Conservation (phyloP, 345 rosid genomes). For the Cardamine resedifolia region DNA sequence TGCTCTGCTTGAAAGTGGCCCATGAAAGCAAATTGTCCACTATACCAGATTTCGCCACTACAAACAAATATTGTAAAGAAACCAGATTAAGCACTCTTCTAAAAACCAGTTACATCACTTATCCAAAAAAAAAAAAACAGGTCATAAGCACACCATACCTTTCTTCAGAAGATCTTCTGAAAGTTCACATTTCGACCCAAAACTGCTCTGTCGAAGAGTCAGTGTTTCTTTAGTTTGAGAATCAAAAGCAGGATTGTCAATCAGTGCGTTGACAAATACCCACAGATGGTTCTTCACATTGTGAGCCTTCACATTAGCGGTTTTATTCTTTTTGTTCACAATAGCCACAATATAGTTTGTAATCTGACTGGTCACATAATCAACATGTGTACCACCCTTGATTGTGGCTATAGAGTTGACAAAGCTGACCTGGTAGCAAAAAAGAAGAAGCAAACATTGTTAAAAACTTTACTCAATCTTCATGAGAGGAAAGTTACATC, state of each 20-base stretch:
- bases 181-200: conserved; percentile 92
- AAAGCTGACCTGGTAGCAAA: conserved; percentile 75
- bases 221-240: conserved; percentile 98
- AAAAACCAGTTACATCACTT: background rate
- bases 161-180: conserved; percentile 78
- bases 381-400: conserved; percentile 99
- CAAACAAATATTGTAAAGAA: conserved; percentile 11
- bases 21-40: conserved; percentile 79
- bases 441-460: conserved; percentile 3
- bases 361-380: conserved; percentile 84
- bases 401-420: conserved; percentile 84
- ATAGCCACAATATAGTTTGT: conserved; percentile 65
- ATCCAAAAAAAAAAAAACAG: conserved; percentile 14
- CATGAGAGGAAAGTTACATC: background rate
- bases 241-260: conserved; percentile 99
- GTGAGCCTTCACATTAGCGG: conserved; percentile 72
- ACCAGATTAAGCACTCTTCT: background rate
- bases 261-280: conserved; percentile 95
- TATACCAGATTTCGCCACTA: conserved; percentile 84
- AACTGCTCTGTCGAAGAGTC: conserved; percentile 94
- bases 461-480: background rate
- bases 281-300: conserved; percentile 87
- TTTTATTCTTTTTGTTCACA: conserved; percentile 88
- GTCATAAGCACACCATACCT: conserved; percentile 50
- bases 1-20: conserved; percentile 85